phyloP scores from a whole-genome alignment of 805 yeast species.

The Debaryomyces hansenii region DNA sequence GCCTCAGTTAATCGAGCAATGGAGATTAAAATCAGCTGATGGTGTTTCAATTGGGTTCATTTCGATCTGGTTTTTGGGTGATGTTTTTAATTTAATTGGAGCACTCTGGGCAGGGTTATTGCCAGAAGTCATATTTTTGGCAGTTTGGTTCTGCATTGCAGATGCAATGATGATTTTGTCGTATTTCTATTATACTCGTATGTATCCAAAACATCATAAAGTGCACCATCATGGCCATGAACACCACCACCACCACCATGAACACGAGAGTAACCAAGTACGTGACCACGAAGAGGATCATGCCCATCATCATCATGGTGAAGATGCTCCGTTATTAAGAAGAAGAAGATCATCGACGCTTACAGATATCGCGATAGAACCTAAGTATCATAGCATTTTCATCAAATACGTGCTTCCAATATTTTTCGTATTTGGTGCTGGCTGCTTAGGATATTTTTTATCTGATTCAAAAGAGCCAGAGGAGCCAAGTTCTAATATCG shows the following conservation, averaged over 20 bases:
- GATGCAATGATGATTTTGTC: slow-evolving; percentile 60
- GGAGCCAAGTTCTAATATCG: slow-evolving; percentile 27
- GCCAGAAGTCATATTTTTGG: slow-evolving; percentile 68
- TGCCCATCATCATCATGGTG: slow-evolving; percentile 1
- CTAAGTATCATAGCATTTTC: slow-evolving; percentile 47
- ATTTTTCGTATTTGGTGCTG: slow-evolving; percentile 60
- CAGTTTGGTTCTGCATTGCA: slow-evolving; percentile 75
- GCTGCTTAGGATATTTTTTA: slow-evolving; percentile 57
- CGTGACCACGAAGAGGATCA: slow-evolving; percentile 16
- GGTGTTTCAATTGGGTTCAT: slow-evolving; percentile 73
- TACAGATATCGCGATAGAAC: slow-evolving; percentile 49
- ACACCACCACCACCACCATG: slow-evolving; percentile 12
- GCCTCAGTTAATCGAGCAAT: slow-evolving; percentile 80
- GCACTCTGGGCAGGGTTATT: slow-evolving; percentile 68
- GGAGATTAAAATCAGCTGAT: slow-evolving; percentile 72
- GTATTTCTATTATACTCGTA: slow-evolving; percentile 54
- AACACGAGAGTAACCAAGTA: slow-evolving; percentile 7
- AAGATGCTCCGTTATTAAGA: slow-evolving; percentile 34
- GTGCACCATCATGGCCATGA: slow-evolving; percentile 14
- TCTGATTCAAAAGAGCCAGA: slow-evolving; percentile 34
- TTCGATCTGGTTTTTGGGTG: slow-evolving; percentile 71
- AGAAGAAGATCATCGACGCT: slow-evolving; percentile 55
- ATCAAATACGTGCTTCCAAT: slow-evolving; percentile 58
- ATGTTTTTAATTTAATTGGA: slow-evolving; percentile 65
- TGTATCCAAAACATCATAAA: slow-evolving; percentile 41